These are phyloP conservation scores for Amaranthus hypochondriacus DNA, from an alignment of 148 eudicot species.

Conservation along the genomic window DNA sequence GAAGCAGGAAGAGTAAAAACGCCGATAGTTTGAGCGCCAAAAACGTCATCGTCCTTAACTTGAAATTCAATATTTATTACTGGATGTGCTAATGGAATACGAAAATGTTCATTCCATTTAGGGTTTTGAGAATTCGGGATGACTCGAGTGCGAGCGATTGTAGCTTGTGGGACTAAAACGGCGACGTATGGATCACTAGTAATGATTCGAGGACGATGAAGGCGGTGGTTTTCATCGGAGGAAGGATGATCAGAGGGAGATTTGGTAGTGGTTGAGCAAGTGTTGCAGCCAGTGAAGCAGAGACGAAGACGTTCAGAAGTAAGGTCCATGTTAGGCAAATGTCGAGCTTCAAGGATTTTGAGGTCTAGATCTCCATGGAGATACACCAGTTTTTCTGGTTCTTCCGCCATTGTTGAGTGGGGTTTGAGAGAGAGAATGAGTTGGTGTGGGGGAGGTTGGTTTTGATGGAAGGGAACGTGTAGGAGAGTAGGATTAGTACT, in stretches of 20 bases:
- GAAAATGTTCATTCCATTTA: slow-evolving; percentile 40
- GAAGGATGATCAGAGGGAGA: no score
- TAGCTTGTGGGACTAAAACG: slow-evolving; percentile 55
- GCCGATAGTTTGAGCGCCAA: slow-evolving; percentile 75
- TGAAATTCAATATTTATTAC: slow-evolving; percentile 51
- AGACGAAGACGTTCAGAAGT: slow-evolving; percentile 62
- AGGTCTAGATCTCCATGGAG: slow-evolving; percentile 75
- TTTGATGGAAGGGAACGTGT: no score
- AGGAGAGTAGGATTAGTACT: no score
- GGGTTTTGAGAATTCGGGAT: slow-evolving; percentile 56
- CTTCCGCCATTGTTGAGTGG: no score
- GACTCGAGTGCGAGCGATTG: slow-evolving; percentile 70
- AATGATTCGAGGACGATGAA: slow-evolving; percentile 45
- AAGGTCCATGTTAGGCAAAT: slow-evolving; percentile 78
- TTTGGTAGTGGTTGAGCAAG: slow-evolving; percentile 20
- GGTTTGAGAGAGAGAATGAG: no score
- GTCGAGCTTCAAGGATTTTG: slow-evolving; percentile 45
- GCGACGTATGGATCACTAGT: slow-evolving; percentile 89
- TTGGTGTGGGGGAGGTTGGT: no score
- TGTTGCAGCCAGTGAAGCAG: slow-evolving; percentile 48
- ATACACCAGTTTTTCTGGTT: slow-evolving; percentile 29
- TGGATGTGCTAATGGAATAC: slow-evolving; percentile 61
- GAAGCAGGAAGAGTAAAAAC: slow-evolving; percentile 39
- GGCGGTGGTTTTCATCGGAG: slow-evolving; percentile 26
- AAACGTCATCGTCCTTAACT: slow-evolving; percentile 69